These are phyloP conservation scores for Escallonia rubra DNA, from an alignment of 129 eudicot species.

Conservation along the genomic window DNA sequence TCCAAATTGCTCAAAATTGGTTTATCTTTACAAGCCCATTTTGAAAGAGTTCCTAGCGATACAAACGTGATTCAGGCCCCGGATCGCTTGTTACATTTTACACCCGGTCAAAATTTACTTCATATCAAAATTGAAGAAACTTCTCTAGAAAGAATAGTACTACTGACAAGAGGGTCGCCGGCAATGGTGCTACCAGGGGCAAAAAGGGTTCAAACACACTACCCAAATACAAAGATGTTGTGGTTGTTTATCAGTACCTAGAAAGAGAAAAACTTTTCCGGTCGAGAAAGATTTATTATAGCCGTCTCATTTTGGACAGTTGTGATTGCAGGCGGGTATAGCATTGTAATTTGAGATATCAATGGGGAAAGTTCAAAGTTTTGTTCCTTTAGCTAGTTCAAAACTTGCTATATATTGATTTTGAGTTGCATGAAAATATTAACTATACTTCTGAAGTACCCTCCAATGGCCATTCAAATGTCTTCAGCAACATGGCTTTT, in stretches of 20 bases:
- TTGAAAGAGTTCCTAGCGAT: no score
- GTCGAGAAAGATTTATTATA: neutral
- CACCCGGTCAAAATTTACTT: no score
- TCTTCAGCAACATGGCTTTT: constrained; percentile 9
- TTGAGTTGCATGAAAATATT: neutral
- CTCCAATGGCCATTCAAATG: neutral
- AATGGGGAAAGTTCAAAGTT: neutral
- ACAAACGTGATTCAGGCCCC: no score
- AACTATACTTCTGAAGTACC: neutral
- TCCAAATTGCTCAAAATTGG: no score
- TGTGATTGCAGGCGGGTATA: constrained; percentile 1
- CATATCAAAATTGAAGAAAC: no score
- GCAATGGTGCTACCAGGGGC: no score
- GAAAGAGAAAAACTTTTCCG: neutral
- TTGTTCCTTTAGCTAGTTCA: neutral
- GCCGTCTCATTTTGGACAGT: neutral
- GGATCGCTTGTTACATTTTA: no score
- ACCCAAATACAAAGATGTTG: no score
- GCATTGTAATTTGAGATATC: constrained; percentile 12
- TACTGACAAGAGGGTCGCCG: no score
- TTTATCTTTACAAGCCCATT: no score
- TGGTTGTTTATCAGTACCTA: neutral
- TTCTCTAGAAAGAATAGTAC: no score
- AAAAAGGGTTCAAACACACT: no score
- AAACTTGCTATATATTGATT: neutral